A percentile compares a stretch with the other conserved stretches of the same genome.
Conservation (phyloP, 2,329 filamentous ascomycete species). For the Aspergillus costaricaensis region DNA sequence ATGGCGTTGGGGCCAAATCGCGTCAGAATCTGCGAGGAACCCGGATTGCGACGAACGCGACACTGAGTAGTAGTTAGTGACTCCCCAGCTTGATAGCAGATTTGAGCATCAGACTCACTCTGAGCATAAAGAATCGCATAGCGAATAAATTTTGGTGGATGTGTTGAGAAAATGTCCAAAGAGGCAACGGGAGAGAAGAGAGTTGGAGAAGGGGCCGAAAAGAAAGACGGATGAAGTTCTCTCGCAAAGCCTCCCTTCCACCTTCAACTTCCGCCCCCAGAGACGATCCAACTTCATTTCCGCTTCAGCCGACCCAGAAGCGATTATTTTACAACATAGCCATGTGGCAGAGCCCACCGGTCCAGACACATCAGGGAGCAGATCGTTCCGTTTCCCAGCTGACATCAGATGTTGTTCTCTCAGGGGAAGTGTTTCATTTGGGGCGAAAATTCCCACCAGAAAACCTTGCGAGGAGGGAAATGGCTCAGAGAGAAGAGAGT, state of each 20-base stretch:
- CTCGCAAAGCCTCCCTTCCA: not conserved
- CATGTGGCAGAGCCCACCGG: slow-evolving; percentile 3
- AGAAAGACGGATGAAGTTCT: not conserved
- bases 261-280: slow-evolving; percentile 7
- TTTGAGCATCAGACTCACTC: not conserved
- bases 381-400: not conserved
- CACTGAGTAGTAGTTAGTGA: not conserved
- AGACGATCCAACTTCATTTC: slow-evolving; percentile 1
- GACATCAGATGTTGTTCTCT: slow-evolving; percentile 3
- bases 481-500: not conserved
- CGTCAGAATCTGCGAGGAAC: slow-evolving; percentile 5
- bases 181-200: not conserved
- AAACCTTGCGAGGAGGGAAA: not conserved
- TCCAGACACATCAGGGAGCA: not conserved
- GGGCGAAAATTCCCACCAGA: not conserved
- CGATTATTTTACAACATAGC: not conserved
- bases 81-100: not conserved
- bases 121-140: not conserved
- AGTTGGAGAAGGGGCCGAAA: not conserved
- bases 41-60: not conserved
- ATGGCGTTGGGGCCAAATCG: slow-evolving; percentile 12
- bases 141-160: not conserved
- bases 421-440: not conserved
- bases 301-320: not conserved
- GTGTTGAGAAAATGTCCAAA: not conserved